Conservation (phyloP, 441 rosid species). For the Eruca vesicaria region DNA sequence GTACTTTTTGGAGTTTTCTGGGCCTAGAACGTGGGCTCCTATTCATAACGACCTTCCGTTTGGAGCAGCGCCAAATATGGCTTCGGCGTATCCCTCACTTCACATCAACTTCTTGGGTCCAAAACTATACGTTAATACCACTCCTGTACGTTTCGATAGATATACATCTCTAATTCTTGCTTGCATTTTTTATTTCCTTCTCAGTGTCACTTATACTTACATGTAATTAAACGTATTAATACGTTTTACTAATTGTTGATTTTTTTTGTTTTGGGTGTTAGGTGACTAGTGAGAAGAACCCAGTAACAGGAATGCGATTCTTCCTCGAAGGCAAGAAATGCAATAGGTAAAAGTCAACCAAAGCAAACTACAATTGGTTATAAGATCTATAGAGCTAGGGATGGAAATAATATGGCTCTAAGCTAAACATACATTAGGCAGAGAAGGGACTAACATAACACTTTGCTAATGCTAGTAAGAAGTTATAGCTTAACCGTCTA, state of each 20-base stretch:
- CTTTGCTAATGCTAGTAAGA: neutral
- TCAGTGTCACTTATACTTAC: neutral
- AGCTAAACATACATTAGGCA: neutral
- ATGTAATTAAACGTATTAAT: neutral
- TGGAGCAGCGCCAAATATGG: conserved; percentile 67
- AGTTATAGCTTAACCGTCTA: neutral
- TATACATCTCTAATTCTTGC: neutral
- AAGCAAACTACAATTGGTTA: neutral
- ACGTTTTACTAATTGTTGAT: neutral
- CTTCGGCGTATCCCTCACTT: conserved; percentile 58
- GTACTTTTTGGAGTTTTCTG: conserved; percentile 75
- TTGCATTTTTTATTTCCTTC: neutral
- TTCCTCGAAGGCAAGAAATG: conserved; percentile 91
- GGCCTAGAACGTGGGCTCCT: conserved; percentile 86
- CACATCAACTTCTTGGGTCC: conserved; percentile 76
- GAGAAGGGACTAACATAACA: neutral
- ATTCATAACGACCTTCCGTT: conserved; percentile 85
- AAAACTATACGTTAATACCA: conserved; percentile 71
- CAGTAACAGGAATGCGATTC: conserved; percentile 82
- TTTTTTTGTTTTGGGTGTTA: conserved; percentile 5
- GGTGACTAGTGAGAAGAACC: conserved; percentile 59
- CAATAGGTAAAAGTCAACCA: conserved; percentile 53
- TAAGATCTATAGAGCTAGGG: neutral
- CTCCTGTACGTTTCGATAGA: conserved; percentile 43
- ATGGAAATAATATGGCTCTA: neutral